Evolutionary conservation across 441 rosid genomes (phyloP).

Genomic region (Gossypium gossypioides): DNA sequence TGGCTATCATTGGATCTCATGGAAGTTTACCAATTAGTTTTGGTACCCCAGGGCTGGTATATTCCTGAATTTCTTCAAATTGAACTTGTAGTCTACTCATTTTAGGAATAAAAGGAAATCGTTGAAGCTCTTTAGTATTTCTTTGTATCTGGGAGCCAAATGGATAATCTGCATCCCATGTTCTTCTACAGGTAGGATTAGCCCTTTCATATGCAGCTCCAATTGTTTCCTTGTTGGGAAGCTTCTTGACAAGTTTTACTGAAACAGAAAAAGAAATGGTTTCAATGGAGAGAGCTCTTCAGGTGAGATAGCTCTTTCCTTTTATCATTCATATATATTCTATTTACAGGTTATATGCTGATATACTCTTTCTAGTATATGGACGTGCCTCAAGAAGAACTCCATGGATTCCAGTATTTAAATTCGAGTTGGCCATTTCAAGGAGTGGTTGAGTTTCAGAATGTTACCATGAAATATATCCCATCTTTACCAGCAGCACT

Average conservation of each 20-base stretch:
- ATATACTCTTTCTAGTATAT: constrained; percentile 49
- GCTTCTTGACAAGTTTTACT: constrained; percentile 81
- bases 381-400: constrained; percentile 84
- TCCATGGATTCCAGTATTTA: constrained; percentile 39
- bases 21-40: constrained; percentile 61
- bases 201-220: constrained; percentile 95
- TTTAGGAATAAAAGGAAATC: background rate
- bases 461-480: constrained; percentile 72
- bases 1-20: constrained; percentile 72
- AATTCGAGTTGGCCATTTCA: constrained; percentile 59
- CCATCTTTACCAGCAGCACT: constrained; percentile 72
- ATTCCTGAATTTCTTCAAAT: background rate
- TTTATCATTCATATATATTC: background rate
- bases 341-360: constrained; percentile 4
- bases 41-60: constrained; percentile 94
- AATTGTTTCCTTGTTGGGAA: constrained; percentile 72
- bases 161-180: background rate
- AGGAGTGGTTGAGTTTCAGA: constrained; percentile 64
- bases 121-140: background rate
- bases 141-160: background rate
- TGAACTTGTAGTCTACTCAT: background rate
- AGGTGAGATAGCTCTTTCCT: constrained; percentile 36
- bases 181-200: constrained; percentile 69
- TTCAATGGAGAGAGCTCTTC: constrained; percentile 79
- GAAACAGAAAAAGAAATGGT: constrained; percentile 99